Evolutionary conservation across 2,329 filamentous ascomycete genomes (phyloP), one percentile per base, ranked within the genome.

Genomic region (Ceratocystis papillata): DNA sequence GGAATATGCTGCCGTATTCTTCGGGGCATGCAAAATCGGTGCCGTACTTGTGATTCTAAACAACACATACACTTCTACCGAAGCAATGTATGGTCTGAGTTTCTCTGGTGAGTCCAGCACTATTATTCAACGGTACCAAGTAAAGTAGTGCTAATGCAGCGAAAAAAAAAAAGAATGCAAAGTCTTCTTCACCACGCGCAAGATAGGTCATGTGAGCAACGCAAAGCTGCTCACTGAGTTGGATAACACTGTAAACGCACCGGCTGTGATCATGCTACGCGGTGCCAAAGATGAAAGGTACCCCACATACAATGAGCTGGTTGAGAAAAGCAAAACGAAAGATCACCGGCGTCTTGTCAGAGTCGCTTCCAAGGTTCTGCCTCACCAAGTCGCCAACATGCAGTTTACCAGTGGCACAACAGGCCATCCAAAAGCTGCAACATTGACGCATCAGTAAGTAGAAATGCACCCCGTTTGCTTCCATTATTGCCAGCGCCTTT

Each of bases 331-430:
- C 3, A 73, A 76, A 5, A 75, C 76, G 1, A 76, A 82, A 53
- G 77, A 78, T 64, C 76, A 79, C 41, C 78, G 80, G 37, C 74
- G 76, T 15, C 75, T 88, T 15, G 79, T 81, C 67, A 76, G 78
- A 22, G 78, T 80, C 55, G 81, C 83, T 73, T 76, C 77, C 41
- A 77, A 79, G 65, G 79, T 89, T 1, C 79, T 83, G 17, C 80
- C 86, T 2, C 81, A 86, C 69, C 84, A 88, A 70, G 84, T 88
- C 0, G 87, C 85, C 73, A 90, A 89, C 71, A 78, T 90, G 53
- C 87, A 89, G 71, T 90, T 89, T 75, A 90, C 87, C 48, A 83
- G 85, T 71, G 87, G 87, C n/a, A 88, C 87, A 2, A 90, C 87
- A 0, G 87, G 87, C 1, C 78, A 83, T 44, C 87, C 87, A 57